phyloP scores from a whole-genome alignment of 345 rosid genomes.

The Gossypium ekmanianum region DNA sequence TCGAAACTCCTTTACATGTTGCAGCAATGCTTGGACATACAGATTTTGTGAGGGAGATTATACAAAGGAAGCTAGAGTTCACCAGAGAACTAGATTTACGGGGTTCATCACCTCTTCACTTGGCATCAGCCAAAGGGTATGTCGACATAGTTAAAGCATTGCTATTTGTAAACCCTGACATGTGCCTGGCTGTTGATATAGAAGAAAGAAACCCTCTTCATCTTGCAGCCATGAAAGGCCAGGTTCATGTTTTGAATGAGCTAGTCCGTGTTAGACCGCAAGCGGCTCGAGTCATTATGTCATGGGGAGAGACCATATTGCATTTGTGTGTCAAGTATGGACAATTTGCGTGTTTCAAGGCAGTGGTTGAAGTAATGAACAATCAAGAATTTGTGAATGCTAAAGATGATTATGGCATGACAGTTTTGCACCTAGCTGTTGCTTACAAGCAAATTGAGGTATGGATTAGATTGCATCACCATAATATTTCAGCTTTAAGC shows the following conservation, averaged over 20 bases:
- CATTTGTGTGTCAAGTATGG: conserved; percentile 26
- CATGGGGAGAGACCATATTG: conserved; percentile 22
- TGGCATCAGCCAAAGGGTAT: conserved; percentile 19
- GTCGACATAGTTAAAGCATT: conserved; percentile 15
- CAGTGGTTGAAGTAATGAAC: conserved; percentile 14
- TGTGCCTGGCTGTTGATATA: conserved; percentile 9
- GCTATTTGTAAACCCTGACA: conserved; percentile 9
- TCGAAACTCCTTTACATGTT: conserved; percentile 17
- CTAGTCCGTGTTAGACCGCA: conserved; percentile 5
- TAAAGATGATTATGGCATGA: conserved; percentile 27
- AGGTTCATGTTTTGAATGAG: conserved; percentile 9
- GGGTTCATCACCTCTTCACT: conserved; percentile 18
- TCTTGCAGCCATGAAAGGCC: conserved; percentile 19
- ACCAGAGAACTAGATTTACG: conserved; percentile 11
- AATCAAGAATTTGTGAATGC: conserved; percentile 18
- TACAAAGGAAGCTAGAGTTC: conserved; percentile 18
- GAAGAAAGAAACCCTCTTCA: conserved; percentile 20
- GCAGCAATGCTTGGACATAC: conserved; percentile 22
- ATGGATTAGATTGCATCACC: background rate
- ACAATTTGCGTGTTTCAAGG: conserved; percentile 23
- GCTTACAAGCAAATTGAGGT: conserved; percentile 31
- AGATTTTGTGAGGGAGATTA: conserved; percentile 12
- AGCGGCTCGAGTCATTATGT: background rate
- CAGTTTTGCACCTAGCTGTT: conserved; percentile 29
- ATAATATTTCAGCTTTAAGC: background rate